Conservation (phyloP, 1,139 yeast species). For the Nadsonia commutata region DNA sequence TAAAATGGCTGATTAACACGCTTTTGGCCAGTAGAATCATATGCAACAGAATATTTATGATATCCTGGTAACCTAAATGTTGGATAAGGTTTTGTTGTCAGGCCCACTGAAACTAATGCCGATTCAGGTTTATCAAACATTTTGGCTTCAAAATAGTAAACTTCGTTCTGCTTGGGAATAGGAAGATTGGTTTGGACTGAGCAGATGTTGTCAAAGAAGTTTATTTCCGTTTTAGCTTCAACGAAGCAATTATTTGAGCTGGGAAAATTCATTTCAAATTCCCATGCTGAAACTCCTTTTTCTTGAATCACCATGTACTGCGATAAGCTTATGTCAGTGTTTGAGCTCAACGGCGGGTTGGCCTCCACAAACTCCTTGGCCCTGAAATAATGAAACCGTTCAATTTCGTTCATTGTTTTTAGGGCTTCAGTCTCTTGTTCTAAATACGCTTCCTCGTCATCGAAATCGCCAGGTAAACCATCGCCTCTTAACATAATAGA, state of each 20-base stretch:
- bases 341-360: conserved; percentile 30
- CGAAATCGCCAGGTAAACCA: conserved; percentile 30
- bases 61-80: conserved; percentile 77
- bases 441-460: conserved; percentile 47
- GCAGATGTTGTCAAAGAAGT: conserved; percentile 52
- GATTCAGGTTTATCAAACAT: conserved; percentile 45
- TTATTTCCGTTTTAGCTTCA: conserved; percentile 60
- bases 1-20: conserved; percentile 71
- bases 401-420: conserved; percentile 42
- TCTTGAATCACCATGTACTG: conserved; percentile 59
- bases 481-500: conserved; percentile 17
- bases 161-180: conserved; percentile 71
- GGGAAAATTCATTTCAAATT: conserved; percentile 58
- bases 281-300: conserved; percentile 89
- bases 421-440: conserved; percentile 63
- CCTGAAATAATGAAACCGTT: conserved; percentile 33
- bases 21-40: conserved; percentile 72
- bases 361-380: conserved; percentile 36
- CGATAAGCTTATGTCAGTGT: conserved; percentile 28
- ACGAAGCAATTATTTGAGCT: conserved; percentile 45
- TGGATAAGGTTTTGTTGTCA: conserved; percentile 83
- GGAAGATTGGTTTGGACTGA: conserved; percentile 80
- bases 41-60: conserved; percentile 68
- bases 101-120: conserved; percentile 55
- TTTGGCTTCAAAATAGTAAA: conserved; percentile 82